Evolutionary conservation across 2,329 filamentous ascomycete genomes (phyloP), one percentile per base, ranked within the genome.

Genomic region (Chrysoporthe puriensis): DNA sequence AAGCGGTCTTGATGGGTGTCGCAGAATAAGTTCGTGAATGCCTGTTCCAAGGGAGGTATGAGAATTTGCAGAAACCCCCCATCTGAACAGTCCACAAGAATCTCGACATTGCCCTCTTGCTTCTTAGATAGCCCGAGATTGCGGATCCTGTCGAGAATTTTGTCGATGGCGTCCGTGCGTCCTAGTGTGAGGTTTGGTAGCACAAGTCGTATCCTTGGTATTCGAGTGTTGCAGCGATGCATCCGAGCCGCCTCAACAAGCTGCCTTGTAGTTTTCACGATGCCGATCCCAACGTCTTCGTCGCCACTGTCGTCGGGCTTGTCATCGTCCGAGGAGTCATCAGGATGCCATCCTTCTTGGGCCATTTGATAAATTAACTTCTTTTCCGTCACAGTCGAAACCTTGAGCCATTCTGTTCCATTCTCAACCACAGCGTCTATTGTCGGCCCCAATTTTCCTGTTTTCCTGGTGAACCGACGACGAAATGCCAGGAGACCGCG

Each of bases 321-420:
- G 13, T 67, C 67, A 13, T 66, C 67, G 36, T 68, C 67, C 4
- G 64, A 66, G 2, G 69, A 70, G 56, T 70, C 69, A 18, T 70
- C 69, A 9, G 68, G 69, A 58, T 70, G 68, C 69, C 69, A 70
- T 21, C 69, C 69, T 42, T 70, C 67, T 34, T 70, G 64, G 11
- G 69, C 69, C 68, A 70, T 69, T 32, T 70, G 67, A 32, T 66
- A 65, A 21, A 67, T 52, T 18, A 70, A 63, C 40, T 70, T 70
- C 62, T 66, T 67, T 44, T 70, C 62, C 1, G 67, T 70, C 18
- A 70, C 36, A 6, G 69, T 63, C 32, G 58, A 70, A 7, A 70
- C 65, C 32, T 68, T 69, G 42, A 70, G 43, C 69, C 69, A 70
- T 48, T 70, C 69, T 13, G 48, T 63, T 4, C 69, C 69, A 26